A percentile compares a stretch with the other conserved stretches of the same genome.
Conservation (phyloP, 2,329 filamentous ascomycete species). For the Fusarium praegraminearum region DNA sequence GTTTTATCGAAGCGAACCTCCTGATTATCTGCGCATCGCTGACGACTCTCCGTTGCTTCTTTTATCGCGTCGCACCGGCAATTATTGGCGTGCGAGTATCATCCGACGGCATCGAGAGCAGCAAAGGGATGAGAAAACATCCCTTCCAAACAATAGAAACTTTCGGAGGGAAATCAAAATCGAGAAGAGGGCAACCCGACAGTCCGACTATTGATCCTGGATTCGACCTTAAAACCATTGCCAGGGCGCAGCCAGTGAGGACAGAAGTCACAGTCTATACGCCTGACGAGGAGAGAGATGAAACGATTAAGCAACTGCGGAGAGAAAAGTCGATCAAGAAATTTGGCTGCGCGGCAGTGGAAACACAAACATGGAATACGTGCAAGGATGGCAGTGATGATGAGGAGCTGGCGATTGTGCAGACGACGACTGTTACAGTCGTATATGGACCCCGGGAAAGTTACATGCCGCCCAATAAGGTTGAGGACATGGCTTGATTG, state of each 20-base stretch:
- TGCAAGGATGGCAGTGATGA: slow-evolving; percentile 28
- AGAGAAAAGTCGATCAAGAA: slow-evolving; percentile 43
- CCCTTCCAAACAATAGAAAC: slow-evolving; percentile 40
- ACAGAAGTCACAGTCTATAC: slow-evolving; percentile 30
- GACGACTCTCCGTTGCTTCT: slow-evolving; percentile 53
- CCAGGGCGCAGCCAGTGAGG: slow-evolving; percentile 37
- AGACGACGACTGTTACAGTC: slow-evolving; percentile 45
- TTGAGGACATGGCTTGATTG: not conserved
- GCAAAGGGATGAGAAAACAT: slow-evolving; percentile 27
- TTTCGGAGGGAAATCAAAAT: slow-evolving; percentile 3
- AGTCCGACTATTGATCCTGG: slow-evolving; percentile 25
- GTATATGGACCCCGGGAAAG: slow-evolving; percentile 39
- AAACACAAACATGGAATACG: slow-evolving; percentile 25
- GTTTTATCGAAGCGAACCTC: slow-evolving; percentile 54
- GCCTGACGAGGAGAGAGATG: slow-evolving; percentile 24
- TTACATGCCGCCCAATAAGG: slow-evolving; percentile 5
- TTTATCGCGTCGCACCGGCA: slow-evolving; percentile 49
- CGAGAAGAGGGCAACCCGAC: slow-evolving; percentile 19
- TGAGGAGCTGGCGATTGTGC: slow-evolving; percentile 40
- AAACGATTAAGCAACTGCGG: slow-evolving; percentile 38
- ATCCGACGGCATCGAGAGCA: slow-evolving; percentile 3
- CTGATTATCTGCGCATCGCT: slow-evolving; percentile 54
- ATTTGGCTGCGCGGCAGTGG: slow-evolving; percentile 28
- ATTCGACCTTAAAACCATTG: slow-evolving; percentile 44
- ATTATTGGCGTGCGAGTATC: slow-evolving; percentile 41